Evolutionary conservation across 257 asterid genomes (phyloP).

Genomic region (Paulownia fortunei): DNA sequence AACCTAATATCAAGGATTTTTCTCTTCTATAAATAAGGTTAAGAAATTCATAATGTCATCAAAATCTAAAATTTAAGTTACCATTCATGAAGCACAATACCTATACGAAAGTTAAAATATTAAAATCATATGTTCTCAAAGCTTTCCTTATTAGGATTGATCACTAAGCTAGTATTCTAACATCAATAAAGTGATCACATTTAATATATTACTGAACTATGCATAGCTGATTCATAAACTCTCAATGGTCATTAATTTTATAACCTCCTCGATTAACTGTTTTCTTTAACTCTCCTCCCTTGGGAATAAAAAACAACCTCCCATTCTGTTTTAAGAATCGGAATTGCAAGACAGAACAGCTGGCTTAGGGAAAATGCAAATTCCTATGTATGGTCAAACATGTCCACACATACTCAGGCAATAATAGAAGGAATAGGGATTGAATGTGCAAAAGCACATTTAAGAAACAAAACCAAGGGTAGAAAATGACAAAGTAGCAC

Average conservation of each 20-base stretch:
- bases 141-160: not conserved
- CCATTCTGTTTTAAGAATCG: not conserved
- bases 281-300: not conserved
- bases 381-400: not conserved
- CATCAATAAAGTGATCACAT: not conserved
- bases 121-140: not conserved
- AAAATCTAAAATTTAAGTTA: not conserved
- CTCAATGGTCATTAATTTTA: not conserved
- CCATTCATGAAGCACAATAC: not conserved
- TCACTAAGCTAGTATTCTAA: not conserved
- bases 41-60: not conserved
- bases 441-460: not conserved
- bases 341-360: not conserved
- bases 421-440: not conserved
- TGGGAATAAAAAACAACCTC: not conserved
- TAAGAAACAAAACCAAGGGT: not conserved
- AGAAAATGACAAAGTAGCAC: not conserved
- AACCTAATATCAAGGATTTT: not conserved
- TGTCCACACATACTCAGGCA: not conserved
- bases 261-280: not conserved
- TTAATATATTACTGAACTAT: not conserved
- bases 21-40: not conserved
- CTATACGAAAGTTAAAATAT: not conserved
- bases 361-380: not conserved
- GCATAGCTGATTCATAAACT: not conserved